Conservation (phyloP, 495 filamentous ascomycete genomes). For the Neurospora sp. region DNA sequence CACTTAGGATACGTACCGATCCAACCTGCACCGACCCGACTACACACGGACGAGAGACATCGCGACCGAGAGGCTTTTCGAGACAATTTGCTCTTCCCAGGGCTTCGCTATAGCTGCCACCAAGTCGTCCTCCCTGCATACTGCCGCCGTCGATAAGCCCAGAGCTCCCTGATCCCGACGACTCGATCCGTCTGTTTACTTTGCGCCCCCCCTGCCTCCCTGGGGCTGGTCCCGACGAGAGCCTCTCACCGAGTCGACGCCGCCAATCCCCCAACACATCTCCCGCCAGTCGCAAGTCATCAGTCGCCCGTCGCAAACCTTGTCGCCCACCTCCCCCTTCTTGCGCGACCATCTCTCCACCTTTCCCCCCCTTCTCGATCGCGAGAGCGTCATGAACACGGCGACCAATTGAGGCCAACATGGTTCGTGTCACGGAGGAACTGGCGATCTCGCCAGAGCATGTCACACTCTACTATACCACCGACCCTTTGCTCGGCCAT, state of each 20-base stretch:
- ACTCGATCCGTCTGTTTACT: background rate
- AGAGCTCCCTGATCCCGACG: background rate
- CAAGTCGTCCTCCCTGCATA: background rate
- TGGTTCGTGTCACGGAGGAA: constrained; percentile 58
- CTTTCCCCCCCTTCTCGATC: background rate
- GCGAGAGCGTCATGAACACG: constrained; percentile 3
- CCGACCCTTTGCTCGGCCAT: constrained; percentile 65
- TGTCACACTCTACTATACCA: constrained; percentile 70
- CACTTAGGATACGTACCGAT: background rate
- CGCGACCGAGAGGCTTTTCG: background rate
- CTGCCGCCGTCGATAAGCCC: background rate
- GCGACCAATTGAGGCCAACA: constrained; percentile 40
- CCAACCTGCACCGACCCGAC: background rate
- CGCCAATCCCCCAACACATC: background rate
- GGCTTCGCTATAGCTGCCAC: background rate
- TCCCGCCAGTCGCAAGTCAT: background rate
- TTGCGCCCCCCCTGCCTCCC: background rate
- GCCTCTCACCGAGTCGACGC: background rate
- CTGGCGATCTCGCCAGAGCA: constrained; percentile 63
- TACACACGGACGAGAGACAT: background rate
- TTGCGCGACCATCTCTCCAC: background rate
- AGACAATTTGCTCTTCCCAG: background rate
- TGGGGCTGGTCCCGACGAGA: background rate
- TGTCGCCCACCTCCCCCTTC: background rate
- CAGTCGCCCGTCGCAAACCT: background rate